Conservation (phyloP, 495 filamentous ascomycete genomes). For the Hyaloscypha bicolor region DNA sequence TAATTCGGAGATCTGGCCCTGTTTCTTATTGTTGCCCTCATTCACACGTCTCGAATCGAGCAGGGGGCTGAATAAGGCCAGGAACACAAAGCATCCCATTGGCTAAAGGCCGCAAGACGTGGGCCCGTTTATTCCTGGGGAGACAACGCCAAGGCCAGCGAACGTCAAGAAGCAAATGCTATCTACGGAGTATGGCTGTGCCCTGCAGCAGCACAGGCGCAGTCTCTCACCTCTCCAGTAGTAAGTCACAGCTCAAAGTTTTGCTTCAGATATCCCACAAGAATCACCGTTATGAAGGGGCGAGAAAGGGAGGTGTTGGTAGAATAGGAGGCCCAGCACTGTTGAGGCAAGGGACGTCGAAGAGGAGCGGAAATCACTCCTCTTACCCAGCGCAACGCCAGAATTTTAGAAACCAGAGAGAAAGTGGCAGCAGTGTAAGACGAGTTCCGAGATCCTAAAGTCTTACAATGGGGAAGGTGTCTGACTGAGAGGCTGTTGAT, state of each 20-base stretch:
- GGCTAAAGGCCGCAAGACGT: not conserved
- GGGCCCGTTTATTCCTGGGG: not conserved
- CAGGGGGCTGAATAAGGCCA: constrained; percentile 13
- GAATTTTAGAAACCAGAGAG: not conserved
- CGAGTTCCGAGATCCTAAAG: not conserved
- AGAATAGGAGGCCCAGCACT: not conserved
- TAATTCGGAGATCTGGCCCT: constrained; percentile 6
- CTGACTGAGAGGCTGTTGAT: not conserved
- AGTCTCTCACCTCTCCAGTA: not conserved
- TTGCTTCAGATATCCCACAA: not conserved
- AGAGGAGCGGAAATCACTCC: not conserved
- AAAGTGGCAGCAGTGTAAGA: not conserved
- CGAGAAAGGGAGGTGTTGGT: not conserved
- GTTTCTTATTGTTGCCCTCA: not conserved
- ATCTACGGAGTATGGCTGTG: no score
- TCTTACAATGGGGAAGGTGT: not conserved
- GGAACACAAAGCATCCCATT: constrained; percentile 7
- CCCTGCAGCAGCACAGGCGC: not conserved
- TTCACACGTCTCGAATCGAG: constrained; percentile 8
- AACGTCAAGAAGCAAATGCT: not conserved
- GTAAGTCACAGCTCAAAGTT: not conserved
- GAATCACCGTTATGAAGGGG: not conserved
- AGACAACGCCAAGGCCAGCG: not conserved
- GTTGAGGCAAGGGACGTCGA: not conserved
- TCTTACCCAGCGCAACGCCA: not conserved